Base-by-base conservation (phyloP, 306 rosid species). In the Ceratonia siliqua region DNA sequence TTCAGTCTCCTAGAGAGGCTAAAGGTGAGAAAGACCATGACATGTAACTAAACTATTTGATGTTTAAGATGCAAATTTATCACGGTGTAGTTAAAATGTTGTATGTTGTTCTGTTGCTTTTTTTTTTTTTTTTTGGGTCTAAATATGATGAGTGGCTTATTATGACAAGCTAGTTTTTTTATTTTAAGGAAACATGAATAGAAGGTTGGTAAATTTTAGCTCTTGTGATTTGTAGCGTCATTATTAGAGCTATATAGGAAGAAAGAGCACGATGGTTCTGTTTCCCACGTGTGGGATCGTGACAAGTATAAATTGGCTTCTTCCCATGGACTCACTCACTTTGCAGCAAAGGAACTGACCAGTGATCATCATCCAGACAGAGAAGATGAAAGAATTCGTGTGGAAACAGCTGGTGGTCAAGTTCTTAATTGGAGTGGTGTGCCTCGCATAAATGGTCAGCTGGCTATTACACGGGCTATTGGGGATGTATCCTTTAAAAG, bases 351-450 rank as follows among this genome's bases (percentile, higher is more conserved):
- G 88, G 98, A 94, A 67, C 84, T 94, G 84, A 94, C 98, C 49
- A 91, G 86, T 15, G 97, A 94, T 89, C 98, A 94, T 82, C 98
- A 90, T 80, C 95, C 97, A 8, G 88, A 94, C 70, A 88, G 98
- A 85, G 92, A 85, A 45, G 97, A 91, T 78, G 98, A 94, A 88
- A 88, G 84, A 86, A 64, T 63, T 74, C 78, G 97, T 78, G 97
- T 94, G 81, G 98, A 94, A 89, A 84, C 84, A 76, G 91, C 98
- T 77, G 98, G 98, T 81, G 98, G 98, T 59, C 92, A 83, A 78
- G 96, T 94, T 86, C 63, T 83, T 73, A 86, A 87, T 77, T 88
- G 94, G 95, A 89, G 87, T 71, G 97, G 98, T 78, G 89, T 91
- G 81, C 82, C 91, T 70, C 90, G 98, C 11, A 78, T 94, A 68